phyloP scores from a whole-genome alignment of 441 rosid genomes.

The Arabidopsis hybrid region DNA sequence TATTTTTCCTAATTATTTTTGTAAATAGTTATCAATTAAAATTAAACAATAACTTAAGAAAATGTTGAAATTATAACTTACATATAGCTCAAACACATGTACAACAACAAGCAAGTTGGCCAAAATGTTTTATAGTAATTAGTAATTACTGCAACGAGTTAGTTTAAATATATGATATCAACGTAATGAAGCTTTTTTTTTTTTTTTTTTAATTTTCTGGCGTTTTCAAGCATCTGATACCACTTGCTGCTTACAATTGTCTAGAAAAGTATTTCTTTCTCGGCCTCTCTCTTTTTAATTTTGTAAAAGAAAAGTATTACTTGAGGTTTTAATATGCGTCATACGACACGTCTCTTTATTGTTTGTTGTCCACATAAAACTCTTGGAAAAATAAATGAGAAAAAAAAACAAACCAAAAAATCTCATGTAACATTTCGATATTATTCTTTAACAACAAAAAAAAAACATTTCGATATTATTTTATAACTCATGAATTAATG shows the following conservation, averaged over 20 bases:
- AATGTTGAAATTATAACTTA: too few relatives aligned
- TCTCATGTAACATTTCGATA: neutral
- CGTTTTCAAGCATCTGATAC: conserved; percentile 20
- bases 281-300: neutral
- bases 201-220: neutral
- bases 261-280: neutral
- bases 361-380: conserved; percentile 35
- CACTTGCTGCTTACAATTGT: conserved; percentile 12
- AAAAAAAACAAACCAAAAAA: neutral
- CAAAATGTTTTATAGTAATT: too few relatives aligned
- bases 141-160: neutral
- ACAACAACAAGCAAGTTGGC: too few relatives aligned
- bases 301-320: conserved; percentile 7
- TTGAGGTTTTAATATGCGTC: conserved; percentile 18
- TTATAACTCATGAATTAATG: conserved; percentile 9
- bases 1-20: too few relatives aligned
- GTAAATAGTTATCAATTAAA: too few relatives aligned
- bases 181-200: neutral
- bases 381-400: too few relatives aligned
- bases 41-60: too few relatives aligned
- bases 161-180: conserved; percentile 4
- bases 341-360: conserved; percentile 34
- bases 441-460: neutral
- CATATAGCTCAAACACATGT: too few relatives aligned
- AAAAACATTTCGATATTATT: too few relatives aligned